Evolutionary conservation across 1,284 basidiomycete species (phyloP), one percentile per base, ranked within the genome.

Genomic region (Puccinia coronata): DNA sequence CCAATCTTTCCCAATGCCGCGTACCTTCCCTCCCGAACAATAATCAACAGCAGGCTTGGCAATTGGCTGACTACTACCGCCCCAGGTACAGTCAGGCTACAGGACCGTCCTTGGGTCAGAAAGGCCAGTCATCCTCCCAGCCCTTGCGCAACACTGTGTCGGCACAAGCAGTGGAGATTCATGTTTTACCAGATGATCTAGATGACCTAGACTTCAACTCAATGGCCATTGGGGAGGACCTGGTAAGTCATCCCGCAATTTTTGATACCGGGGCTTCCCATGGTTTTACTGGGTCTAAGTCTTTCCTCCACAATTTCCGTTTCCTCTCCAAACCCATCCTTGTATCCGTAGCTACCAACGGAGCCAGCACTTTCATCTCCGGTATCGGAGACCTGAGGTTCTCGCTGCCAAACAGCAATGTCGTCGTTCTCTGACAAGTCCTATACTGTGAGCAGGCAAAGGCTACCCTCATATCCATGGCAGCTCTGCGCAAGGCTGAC

Each of bases 391-490:
- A 25, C 23, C 41, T 69, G 12, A 23, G 39, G 3, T 69, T 69
- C 28, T 9, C 2, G 8, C 2, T 0, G 18, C 1, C 41, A 1
- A 14, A 28, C 9, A 43, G 67, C 2, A 4, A 14, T 8, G 1
- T 51, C 0, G n/a, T 69, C 28, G 16, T 28, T 0, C 67, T 69
- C 1, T 2, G 23, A 5, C 23, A 28, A n/a, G 11, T 69, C 9
- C 67, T 69, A 25, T 69, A 28, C 23, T 69, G 67, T 69, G 41
- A 69, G 67, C 41, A 69, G 1, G 41, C 67, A 5, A 11, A 39
- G 8, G 14, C 67, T 12, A 69, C 67, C 20, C n/a, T 69, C 9
- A 47, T 69, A 47, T 69, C 67, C 25, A 43, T 69, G 41, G 67
- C 67, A 2, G 67, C 67, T 14, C 8, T 69, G 12, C 2, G 67